Evolutionary conservation across 2,329 filamentous ascomycete species (phyloP).

Genomic region (Cryphonectria radicalis): DNA sequence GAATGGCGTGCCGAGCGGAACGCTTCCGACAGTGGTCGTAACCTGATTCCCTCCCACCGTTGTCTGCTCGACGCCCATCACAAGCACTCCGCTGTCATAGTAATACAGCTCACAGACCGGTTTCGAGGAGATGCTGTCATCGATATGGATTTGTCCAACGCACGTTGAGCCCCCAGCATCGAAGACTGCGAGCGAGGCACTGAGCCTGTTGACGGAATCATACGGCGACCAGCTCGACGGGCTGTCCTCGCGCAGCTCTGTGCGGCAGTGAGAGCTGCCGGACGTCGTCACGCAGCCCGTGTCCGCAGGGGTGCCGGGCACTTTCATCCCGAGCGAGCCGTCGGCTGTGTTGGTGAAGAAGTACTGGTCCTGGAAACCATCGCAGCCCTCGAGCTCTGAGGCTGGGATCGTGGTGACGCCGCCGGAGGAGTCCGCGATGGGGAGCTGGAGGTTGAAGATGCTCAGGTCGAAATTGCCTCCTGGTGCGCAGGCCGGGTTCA

Average conservation of each 20-base stretch:
- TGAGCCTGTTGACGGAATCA: conserved; percentile 40
- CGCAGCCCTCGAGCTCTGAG: conserved; percentile 41
- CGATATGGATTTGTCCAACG: conserved; percentile 46
- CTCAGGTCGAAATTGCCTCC: conserved; percentile 43
- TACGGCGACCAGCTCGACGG: conserved; percentile 42
- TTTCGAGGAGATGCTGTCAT: conserved; percentile 42
- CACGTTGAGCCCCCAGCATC: conserved; percentile 43
- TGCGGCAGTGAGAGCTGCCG: conserved; percentile 47
- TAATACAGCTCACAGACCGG: conserved; percentile 47
- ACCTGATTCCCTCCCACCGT: conserved; percentile 38
- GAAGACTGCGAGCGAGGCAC: conserved; percentile 39
- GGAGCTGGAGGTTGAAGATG: conserved; percentile 44
- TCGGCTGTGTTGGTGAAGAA: conserved; percentile 42
- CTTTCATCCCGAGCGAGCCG: conserved; percentile 45
- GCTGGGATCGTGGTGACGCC: conserved; percentile 35
- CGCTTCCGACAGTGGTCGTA: conserved; percentile 30
- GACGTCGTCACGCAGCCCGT: conserved; percentile 44
- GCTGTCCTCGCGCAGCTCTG: conserved; percentile 44
- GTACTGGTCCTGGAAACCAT: conserved; percentile 40
- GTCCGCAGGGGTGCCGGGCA: conserved; percentile 40
- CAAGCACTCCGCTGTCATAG: conserved; percentile 39
- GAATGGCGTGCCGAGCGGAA: neutral
- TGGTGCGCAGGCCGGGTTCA: conserved; percentile 21
- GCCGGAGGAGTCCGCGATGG: conserved; percentile 34
- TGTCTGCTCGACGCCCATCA: conserved; percentile 45